Evolutionary conservation across 2,329 filamentous ascomycete species (phyloP).

Genomic region (Fusarium sp.): DNA sequence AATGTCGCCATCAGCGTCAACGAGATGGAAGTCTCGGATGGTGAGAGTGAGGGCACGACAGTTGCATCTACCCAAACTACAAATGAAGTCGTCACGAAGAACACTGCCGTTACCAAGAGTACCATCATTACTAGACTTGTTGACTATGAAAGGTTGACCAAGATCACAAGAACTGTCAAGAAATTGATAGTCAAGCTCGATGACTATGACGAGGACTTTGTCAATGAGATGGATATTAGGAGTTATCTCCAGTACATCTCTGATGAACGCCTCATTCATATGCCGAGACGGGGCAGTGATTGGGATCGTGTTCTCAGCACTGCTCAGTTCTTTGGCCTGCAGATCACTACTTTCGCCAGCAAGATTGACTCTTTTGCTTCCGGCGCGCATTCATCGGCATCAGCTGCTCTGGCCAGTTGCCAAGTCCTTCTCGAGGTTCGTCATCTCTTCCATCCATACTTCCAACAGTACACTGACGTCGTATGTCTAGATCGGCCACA

Average conservation of each 20-base stretch:
- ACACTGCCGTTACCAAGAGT: neutral
- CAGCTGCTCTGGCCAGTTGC: conserved; percentile 55
- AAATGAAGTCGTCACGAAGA: neutral
- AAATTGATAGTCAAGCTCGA: conserved; percentile 35
- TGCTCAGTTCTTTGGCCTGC: conserved; percentile 58
- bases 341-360: conserved; percentile 54
- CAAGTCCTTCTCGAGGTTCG: conserved; percentile 56
- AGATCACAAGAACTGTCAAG: conserved; percentile 36
- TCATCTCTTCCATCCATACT: rapidly evolving
- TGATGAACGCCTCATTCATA: conserved; percentile 57
- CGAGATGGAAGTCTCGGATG: conserved; percentile 23
- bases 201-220: conserved; percentile 41
- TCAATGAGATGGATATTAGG: conserved; percentile 40
- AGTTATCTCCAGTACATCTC: conserved; percentile 55
- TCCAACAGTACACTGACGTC: neutral
- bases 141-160: conserved; percentile 30
- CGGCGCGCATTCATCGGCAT: conserved; percentile 41
- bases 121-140: conserved; percentile 6
- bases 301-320: conserved; percentile 58
- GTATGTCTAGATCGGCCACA: conserved; percentile 53
- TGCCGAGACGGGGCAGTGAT: conserved; percentile 57
- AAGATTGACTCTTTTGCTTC: conserved; percentile 49
- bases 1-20: conserved; percentile 14
- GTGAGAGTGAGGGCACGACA: conserved; percentile 32
- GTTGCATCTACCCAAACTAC: conserved; percentile 25